phyloP scores from a whole-genome alignment of 1,284 basidiomycete genomes.

The Ustilago lituana region DNA sequence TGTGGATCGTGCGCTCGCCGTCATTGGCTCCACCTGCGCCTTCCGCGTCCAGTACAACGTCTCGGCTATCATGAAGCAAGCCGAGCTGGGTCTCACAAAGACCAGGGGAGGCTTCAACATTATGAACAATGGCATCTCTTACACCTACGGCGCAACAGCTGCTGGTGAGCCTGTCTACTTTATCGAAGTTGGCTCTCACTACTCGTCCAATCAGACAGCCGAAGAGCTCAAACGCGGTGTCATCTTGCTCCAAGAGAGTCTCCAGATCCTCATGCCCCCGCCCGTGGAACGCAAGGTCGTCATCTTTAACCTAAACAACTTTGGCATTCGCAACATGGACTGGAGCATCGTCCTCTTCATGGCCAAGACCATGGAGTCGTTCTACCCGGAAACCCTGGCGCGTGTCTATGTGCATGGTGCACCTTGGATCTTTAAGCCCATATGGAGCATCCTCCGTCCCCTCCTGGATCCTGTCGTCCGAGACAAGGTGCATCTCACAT shows the following conservation, averaged over 20 bases:
- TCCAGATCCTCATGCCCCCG: constrained; percentile 57
- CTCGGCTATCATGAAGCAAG: constrained; percentile 44
- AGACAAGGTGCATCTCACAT: constrained; percentile 61
- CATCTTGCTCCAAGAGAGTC: constrained; percentile 54
- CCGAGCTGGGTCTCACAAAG: constrained; percentile 48
- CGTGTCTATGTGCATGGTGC: constrained; percentile 60
- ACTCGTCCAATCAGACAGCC: constrained; percentile 60
- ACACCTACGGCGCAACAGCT: constrained; percentile 50
- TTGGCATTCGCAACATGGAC: constrained; percentile 64
- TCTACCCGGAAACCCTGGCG: constrained; percentile 60
- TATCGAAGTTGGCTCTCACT: constrained; percentile 62
- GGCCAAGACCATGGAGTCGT: constrained; percentile 63
- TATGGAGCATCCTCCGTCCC: constrained; percentile 61
- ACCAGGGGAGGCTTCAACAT: constrained; percentile 60
- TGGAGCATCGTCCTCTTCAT: constrained; percentile 62
- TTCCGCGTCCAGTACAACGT: constrained; percentile 52
- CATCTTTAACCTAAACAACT: constrained; percentile 64
- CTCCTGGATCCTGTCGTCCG: constrained; percentile 61
- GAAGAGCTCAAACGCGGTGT: constrained; percentile 59
- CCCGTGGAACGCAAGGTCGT: constrained; percentile 61
- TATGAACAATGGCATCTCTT: constrained; percentile 59
- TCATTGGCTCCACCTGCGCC: constrained; percentile 55
- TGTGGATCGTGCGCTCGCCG: constrained; percentile 56
- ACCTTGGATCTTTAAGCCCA: constrained; percentile 64
- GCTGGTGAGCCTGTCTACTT: constrained; percentile 59